A percentile compares a stretch with the other conserved stretches of the same genome.
Conservation (phyloP, 768 basidiomycete species). For the Termitomyces sp. region DNA sequence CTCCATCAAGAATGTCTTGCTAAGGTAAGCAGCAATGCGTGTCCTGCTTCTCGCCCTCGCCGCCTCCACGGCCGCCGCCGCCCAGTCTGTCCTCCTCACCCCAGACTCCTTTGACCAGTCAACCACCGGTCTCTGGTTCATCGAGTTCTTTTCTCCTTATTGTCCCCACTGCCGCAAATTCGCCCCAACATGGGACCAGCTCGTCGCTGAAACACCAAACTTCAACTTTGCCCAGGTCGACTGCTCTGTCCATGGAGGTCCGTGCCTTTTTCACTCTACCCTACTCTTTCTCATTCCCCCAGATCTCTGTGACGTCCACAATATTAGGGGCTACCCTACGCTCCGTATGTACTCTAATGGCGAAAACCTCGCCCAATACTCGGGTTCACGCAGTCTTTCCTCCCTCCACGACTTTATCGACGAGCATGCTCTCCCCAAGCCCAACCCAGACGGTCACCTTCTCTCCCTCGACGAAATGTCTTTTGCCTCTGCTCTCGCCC, state of each 20-base stretch:
- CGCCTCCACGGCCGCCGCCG: conserved; percentile 27
- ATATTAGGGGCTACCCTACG: conserved; percentile 68
- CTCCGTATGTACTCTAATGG: conserved; percentile 72
- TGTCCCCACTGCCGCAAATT: conserved; percentile 79
- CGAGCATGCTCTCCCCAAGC: conserved; percentile 24
- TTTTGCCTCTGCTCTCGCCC: conserved; percentile 31
- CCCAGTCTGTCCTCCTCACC: conserved; percentile 35
- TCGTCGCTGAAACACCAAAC: conserved; percentile 47
- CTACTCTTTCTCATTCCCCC: neutral
- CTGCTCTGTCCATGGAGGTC: conserved; percentile 73
- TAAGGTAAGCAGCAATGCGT: conserved; percentile 11
- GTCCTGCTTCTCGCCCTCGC: conserved; percentile 22
- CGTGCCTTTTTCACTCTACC: conserved; percentile 18
- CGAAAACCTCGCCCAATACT: conserved; percentile 50
- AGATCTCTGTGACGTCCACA: conserved; percentile 80
- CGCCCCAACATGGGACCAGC: conserved; percentile 74
- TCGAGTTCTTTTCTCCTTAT: conserved; percentile 86
- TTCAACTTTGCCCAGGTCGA: conserved; percentile 80
- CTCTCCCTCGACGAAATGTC: conserved; percentile 26
- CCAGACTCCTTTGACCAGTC: conserved; percentile 39
- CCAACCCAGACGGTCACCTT: conserved; percentile 33
- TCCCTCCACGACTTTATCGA: conserved; percentile 52
- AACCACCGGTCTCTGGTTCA: conserved; percentile 63
- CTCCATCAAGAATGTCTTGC: conserved; percentile 35
- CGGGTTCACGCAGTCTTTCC: conserved; percentile 45